phyloP scores from a whole-genome alignment of 306 rosid genomes.

The Clitoria ternatea region DNA sequence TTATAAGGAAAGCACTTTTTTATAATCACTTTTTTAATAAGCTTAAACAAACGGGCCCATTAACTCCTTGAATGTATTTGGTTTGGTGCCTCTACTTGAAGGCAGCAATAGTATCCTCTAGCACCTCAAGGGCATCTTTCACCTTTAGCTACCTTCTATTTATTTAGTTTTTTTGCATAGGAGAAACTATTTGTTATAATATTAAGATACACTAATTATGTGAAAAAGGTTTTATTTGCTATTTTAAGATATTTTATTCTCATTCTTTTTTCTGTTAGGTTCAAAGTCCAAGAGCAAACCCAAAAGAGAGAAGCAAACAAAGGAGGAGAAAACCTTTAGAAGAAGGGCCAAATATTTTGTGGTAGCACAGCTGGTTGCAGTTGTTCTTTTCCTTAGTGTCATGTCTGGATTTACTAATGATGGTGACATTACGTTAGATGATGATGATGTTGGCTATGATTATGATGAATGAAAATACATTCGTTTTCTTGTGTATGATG shows the following conservation, averaged over 20 bases:
- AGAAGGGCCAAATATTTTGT: conserved; percentile 72
- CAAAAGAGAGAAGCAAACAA: conserved; percentile 56
- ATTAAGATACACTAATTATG: not conserved
- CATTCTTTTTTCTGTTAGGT: conserved; percentile 33
- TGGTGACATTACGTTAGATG: conserved; percentile 56
- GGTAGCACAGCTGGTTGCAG: conserved; percentile 60
- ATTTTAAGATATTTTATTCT: not conserved
- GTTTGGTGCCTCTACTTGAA: not conserved
- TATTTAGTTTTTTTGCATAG: not conserved
- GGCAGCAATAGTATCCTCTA: not conserved
- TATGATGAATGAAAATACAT: conserved; percentile 36
- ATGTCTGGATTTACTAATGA: conserved; percentile 41
- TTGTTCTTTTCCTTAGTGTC: conserved; percentile 64
- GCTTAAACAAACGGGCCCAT: no score
- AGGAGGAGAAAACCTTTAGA: conserved; percentile 67
- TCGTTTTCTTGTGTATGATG: conserved; percentile 22
- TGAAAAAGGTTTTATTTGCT: not conserved
- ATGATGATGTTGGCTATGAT: conserved; percentile 45
- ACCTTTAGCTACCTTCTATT: not conserved
- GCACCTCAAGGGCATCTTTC: not conserved
- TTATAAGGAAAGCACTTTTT: no score
- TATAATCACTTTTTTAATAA: no score
- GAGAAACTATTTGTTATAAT: not conserved
- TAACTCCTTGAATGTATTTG: not conserved
- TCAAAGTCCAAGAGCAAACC: conserved; percentile 63